A percentile compares a stretch with the other conserved stretches of the same genome.
phyloP scores from a whole-genome alignment of 805 yeast genomes.

The Jamesozyma jinghongensis region DNA sequence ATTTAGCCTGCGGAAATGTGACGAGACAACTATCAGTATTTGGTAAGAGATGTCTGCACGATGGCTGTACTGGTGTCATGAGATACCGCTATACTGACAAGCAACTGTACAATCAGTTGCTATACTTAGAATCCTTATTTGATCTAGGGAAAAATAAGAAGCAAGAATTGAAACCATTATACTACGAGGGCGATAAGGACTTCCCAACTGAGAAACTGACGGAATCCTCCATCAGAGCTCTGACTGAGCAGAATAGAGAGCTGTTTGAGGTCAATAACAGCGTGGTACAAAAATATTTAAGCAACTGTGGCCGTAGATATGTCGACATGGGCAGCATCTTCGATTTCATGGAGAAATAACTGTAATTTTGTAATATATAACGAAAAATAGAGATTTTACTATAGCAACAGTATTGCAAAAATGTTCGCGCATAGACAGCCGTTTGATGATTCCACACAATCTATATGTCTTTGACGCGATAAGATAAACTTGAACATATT shows the following conservation, averaged over 20 bases:
- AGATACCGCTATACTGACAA: conserved; percentile 66
- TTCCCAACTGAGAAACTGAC: conserved; percentile 28
- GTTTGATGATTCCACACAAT: no score
- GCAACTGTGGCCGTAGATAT: conserved; percentile 78
- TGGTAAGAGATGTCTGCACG: conserved; percentile 68
- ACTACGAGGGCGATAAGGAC: conserved; percentile 29
- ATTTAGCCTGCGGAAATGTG: conserved; percentile 63
- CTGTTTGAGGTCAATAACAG: conserved; percentile 44
- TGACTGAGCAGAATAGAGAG: conserved; percentile 71
- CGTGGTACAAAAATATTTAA: conserved; percentile 63
- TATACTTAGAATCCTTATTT: conserved; percentile 69
- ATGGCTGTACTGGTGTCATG: conserved; percentile 70
- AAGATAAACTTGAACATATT: no score
- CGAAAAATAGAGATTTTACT: not conserved
- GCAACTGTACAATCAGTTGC: conserved; percentile 74
- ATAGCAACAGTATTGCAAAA: no score
- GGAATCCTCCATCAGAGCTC: conserved; percentile 54
- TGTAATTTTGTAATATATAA: not conserved
- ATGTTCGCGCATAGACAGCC: no score
- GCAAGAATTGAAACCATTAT: conserved; percentile 45
- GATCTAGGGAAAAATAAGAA: conserved; percentile 71
- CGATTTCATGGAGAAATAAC: conserved; percentile 39
- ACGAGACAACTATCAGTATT: conserved; percentile 85
- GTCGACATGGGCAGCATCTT: conserved; percentile 82
- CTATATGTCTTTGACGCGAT: no score